Base-by-base conservation (phyloP, 306 rosid species). In the Trifolium fragiferum region DNA sequence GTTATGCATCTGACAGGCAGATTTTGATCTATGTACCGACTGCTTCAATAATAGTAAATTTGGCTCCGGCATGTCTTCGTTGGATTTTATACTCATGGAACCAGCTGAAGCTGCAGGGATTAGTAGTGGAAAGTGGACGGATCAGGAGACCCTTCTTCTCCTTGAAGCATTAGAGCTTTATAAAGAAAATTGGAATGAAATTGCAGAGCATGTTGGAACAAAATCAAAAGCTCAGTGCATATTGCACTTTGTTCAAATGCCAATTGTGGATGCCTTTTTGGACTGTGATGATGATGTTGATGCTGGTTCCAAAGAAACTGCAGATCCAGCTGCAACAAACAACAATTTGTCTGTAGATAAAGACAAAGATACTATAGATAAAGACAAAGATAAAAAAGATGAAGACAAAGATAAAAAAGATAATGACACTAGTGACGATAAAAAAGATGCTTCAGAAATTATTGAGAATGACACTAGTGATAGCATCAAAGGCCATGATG, bases 121-220 rank as follows among this genome's bases (percentile, higher is more conserved):
- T 71, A 87, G 90, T 78, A 89, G 98, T 80, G 97, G 98, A 75
- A 90, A 90, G 71, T 93, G 98, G 98, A 90, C 98, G 20, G 98
- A 93, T 90, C 98, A 93, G 83, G 98, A 93, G 84, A 93, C 98
- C 16, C 97, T 93, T 61, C 90, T 93, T 74, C 98, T 93, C 70
- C 98, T 90, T 81, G 98, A 93, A 85, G 98, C 97, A 80, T 80
- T 93, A 74, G 98, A 93, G 78, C 90, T 93, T 65, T 93, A 86
- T 79, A 93, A 85, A 83, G 98, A 90, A 82, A 89, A 93, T 78
- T 93, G 98, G 98, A 93, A 78, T 76, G 98, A 93, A 79, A 93
- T 93, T 69, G 97, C 98, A 8, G 98, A 93, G 79, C 98, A 90
- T 50, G 98, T 93, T 76, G 98, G 97, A 53, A 93, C 98, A 75